These are phyloP conservation scores for Coffea canephora DNA, from an alignment of 257 asterid species.

Conservation along the genomic window DNA sequence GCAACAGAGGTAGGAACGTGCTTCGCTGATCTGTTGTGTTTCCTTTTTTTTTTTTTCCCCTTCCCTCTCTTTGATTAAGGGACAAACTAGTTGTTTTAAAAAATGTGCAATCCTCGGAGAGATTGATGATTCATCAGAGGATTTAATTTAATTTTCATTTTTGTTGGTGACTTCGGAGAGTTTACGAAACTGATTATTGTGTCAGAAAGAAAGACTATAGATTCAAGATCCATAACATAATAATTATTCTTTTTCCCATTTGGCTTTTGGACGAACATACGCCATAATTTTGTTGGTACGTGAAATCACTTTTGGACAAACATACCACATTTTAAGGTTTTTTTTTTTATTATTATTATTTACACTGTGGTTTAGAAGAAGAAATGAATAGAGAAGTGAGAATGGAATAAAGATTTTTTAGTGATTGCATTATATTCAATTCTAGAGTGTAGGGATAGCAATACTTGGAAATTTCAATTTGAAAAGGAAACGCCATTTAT, in stretches of 20 bases:
- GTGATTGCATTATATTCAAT: no score
- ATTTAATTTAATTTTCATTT: background rate
- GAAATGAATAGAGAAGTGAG: no score
- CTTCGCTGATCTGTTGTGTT: constrained; percentile 34
- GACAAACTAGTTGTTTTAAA: no score
- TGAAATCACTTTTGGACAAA: background rate
- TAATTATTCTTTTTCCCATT: background rate
- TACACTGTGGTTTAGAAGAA: no score
- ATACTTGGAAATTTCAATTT: no score
- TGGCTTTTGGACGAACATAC: background rate
- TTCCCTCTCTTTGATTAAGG: no score
- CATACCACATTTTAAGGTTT: background rate
- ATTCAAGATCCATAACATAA: background rate
- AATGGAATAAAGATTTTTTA: no score
- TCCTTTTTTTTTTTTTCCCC: background rate
- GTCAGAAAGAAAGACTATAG: background rate
- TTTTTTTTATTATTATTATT: no score
- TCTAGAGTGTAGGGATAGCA: no score
- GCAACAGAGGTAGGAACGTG: constrained; percentile 61
- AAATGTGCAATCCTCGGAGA: no score
- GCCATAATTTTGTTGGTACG: background rate
- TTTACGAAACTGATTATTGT: background rate
- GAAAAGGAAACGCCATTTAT: no score
- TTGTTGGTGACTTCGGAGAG: background rate
- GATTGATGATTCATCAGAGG: constrained; percentile 6